Percentiles rank a stretch among this genome's conserved stretches.
Conservation (phyloP, 768 basidiomycete genomes). For the Boletellus ananiceps region DNA sequence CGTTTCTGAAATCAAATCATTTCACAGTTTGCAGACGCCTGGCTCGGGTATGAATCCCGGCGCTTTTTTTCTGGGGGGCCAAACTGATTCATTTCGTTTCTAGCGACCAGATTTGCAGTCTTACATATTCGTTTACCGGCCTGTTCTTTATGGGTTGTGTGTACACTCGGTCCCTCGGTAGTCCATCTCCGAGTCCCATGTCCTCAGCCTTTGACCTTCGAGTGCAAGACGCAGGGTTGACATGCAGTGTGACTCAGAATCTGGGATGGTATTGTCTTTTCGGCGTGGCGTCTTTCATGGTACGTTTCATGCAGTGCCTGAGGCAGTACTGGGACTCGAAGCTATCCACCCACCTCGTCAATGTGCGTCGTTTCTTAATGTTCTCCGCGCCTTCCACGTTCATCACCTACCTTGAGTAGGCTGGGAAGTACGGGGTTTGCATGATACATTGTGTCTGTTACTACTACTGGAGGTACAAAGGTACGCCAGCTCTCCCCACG, state of each 20-base stretch:
- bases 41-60: slow-evolving; percentile 60
- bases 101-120: slow-evolving; percentile 79
- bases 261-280: slow-evolving; percentile 64
- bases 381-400: not conserved
- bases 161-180: slow-evolving; percentile 38
- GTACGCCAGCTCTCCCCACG: slow-evolving; percentile 24
- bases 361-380: slow-evolving; percentile 42
- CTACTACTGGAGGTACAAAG: slow-evolving; percentile 68
- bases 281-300: slow-evolving; percentile 58
- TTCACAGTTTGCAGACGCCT: slow-evolving; percentile 75
- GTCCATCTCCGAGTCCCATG: not conserved
- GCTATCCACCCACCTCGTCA: slow-evolving; percentile 74
- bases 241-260: slow-evolving; percentile 35
- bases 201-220: slow-evolving; percentile 13
- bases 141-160: slow-evolving; percentile 70
- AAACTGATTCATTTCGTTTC: not conserved
- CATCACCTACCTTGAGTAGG: slow-evolving; percentile 41
- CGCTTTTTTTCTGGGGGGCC: not conserved
- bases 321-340: slow-evolving; percentile 81
- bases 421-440: slow-evolving; percentile 74
- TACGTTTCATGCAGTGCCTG: slow-evolving; percentile 81
- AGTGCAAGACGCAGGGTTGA: slow-evolving; percentile 45
- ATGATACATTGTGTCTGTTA: slow-evolving; percentile 58
- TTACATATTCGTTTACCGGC: slow-evolving; percentile 68
- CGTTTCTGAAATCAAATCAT: not conserved